Conservation (phyloP, 202 grass and related monocot genomes). For the Schoenoplectus tabernaemontani region DNA sequence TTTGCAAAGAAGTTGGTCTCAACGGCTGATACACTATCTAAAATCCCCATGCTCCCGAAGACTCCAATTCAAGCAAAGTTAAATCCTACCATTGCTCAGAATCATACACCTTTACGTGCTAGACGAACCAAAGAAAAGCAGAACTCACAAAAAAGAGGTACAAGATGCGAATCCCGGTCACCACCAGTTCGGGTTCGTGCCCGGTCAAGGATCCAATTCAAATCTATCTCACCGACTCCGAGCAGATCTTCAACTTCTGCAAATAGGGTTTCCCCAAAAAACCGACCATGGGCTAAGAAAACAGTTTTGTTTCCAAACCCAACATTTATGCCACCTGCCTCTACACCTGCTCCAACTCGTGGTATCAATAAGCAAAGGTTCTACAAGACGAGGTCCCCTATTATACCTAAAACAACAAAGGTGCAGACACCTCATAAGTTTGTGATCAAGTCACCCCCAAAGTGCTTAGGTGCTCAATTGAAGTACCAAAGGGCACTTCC, state of each 20-base stretch:
- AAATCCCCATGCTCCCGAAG: conserved; percentile 22
- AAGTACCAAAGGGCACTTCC: conserved; percentile 44
- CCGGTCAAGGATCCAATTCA: conserved; percentile 74
- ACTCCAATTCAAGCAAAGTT: conserved; percentile 38
- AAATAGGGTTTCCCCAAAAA: conserved; percentile 59
- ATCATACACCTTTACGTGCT: conserved; percentile 30
- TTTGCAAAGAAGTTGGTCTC: conserved; percentile 49
- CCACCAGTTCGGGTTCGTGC: conserved; percentile 33
- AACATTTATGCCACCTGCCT: conserved; percentile 28
- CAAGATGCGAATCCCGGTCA: conserved; percentile 26
- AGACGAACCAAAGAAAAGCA: conserved; percentile 75
- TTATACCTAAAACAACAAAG: conserved; percentile 27
- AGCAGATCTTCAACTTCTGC: conserved; percentile 36
- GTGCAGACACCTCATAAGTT: conserved; percentile 52
- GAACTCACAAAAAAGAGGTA: conserved; percentile 28
- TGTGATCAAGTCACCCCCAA: conserved; percentile 60
- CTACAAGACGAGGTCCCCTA: conserved; percentile 53
- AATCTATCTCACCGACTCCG: conserved; percentile 43
- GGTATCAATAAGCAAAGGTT: conserved; percentile 46
- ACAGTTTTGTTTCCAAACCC: conserved; percentile 87
- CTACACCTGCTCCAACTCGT: conserved; percentile 13
- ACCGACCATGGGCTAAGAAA: conserved; percentile 75
- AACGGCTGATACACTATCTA: conserved; percentile 3
- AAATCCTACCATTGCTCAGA: conserved; percentile 21
- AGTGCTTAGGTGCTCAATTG: conserved; percentile 45